Evolutionary conservation across 345 rosid species (phyloP).

Genomic region (Acer saccharum): DNA sequence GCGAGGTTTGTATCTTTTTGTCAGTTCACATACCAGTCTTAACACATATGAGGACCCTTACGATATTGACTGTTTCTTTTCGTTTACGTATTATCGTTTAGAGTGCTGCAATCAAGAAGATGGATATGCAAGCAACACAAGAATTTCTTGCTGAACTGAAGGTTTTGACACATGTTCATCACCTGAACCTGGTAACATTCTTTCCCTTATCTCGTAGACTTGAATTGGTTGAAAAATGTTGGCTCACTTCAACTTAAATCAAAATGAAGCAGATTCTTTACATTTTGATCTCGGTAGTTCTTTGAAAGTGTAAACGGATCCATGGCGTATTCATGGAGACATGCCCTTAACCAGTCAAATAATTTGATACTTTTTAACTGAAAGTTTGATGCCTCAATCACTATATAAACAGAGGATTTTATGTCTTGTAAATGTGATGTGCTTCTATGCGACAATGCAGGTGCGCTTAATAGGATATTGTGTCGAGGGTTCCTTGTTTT

Average conservation of each 20-base stretch:
- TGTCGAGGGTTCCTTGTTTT: slow-evolving; percentile 86
- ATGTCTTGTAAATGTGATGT: not conserved
- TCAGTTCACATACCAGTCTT: not conserved
- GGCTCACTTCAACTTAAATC: too few relatives aligned
- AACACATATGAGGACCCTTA: slow-evolving; percentile 6
- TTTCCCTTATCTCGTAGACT: slow-evolving; percentile 14
- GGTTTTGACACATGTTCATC: slow-evolving; percentile 92
- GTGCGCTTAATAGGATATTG: slow-evolving; percentile 92
- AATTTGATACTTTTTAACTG: not conserved
- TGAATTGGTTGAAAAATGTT: not conserved
- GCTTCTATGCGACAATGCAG: slow-evolving; percentile 37
- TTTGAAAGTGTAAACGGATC: not conserved
- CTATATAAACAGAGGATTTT: not conserved
- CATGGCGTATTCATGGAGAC: not conserved
- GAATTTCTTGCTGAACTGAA: slow-evolving; percentile 91
- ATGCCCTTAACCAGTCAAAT: not conserved
- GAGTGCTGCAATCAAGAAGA: slow-evolving; percentile 99
- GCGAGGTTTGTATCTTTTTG: slow-evolving; percentile 63
- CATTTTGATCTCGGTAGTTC: not conserved
- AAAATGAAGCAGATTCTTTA: too few relatives aligned
- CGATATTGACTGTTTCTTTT: slow-evolving; percentile 36
- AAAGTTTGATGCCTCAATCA: not conserved
- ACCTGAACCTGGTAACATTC: slow-evolving; percentile 80
- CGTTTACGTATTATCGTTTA: slow-evolving; percentile 33
- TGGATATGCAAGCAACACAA: slow-evolving; percentile 94